Base-by-base conservation (phyloP, 768 basidiomycete species). In the Gloeophyllum trabeum region DNA sequence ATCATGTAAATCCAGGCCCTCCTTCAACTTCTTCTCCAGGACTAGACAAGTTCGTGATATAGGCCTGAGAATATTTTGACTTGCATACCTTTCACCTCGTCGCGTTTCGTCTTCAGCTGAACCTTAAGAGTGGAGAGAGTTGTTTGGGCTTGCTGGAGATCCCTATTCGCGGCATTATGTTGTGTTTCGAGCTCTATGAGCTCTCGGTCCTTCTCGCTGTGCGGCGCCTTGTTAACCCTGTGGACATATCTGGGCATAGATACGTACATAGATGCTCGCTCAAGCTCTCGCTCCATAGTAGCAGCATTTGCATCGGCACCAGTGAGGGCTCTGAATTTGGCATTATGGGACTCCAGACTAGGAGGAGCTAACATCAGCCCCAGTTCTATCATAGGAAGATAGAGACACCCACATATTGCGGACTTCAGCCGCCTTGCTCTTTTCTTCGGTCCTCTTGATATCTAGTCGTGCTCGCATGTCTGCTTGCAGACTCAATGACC, bases 381-480 rank as follows among this genome's bases (percentile, higher is more conserved):
- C 42, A 10, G 6, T 10, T 32, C 10, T 16, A 23, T 16, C 12
- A 2, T 22, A 6, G 24, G 1, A 34, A 35, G 22, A 4, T 4
- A 18, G 37, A 10, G 23, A 18, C 39, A 65, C 81, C 44, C 46
- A 91, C 88, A 70, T 78, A 41, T 70, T 78, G 47, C 73, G 65
- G 12, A 91, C 67, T 30, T 91, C 86, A 13, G 63, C 64, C 35
- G 65, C 63, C 61, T 85, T 87, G 43, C 61, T 69, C 55, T 69
- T 75, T 35, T 79, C 56, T 48, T 92, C 87, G 1, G 64, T 65
- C 45, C 79, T 67, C 54, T 88, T 85, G 47, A 94, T 53, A 30
- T 82, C 76, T 41, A 97, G 57, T 51, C 76, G 81, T 2, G 92
- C 89, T 35, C 94, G 67, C 1, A 76, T 66, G 42, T 92, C 85